Conservation (phyloP, 2,329 filamentous ascomycete genomes). For the Xylaria sp. region DNA sequence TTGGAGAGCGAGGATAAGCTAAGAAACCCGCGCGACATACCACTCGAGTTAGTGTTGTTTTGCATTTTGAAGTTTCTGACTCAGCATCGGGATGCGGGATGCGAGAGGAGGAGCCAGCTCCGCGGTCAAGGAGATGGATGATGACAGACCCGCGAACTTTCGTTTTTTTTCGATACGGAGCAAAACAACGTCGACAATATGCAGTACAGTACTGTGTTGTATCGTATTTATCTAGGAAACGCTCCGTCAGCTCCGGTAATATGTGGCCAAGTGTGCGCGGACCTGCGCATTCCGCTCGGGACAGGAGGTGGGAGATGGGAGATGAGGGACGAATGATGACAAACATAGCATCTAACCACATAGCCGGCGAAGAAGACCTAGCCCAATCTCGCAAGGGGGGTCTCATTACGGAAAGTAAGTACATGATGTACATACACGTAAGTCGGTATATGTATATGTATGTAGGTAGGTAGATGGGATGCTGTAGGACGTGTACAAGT, state of each 20-base stretch:
- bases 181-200: background rate
- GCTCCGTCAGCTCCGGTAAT: slow-evolving; percentile 36
- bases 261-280: slow-evolving; percentile 26
- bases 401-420: slow-evolving; percentile 22
- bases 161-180: slow-evolving; percentile 21
- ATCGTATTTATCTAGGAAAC: slow-evolving; percentile 18
- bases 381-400: slow-evolving; percentile 22
- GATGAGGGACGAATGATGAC: slow-evolving; percentile 22
- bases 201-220: background rate
- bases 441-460: slow-evolving; percentile 1
- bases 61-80: slow-evolving; percentile 48
- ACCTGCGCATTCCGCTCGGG: slow-evolving; percentile 34
- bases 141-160: slow-evolving; percentile 8
- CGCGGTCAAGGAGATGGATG: slow-evolving; percentile 11
- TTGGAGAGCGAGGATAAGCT: slow-evolving; percentile 34
- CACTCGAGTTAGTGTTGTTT: slow-evolving; percentile 45
- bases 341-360: slow-evolving; percentile 31
- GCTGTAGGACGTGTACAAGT: slow-evolving; percentile 3
- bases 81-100: slow-evolving; percentile 44
- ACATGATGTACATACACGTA: background rate
- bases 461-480: background rate
- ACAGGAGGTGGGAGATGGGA: slow-evolving; percentile 19
- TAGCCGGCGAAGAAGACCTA: slow-evolving; percentile 22
- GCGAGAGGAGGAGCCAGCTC: background rate
- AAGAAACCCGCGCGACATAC: slow-evolving; percentile 45